Base-by-base conservation (phyloP, 257 asterid genomes). In the Echium plantagineum region DNA sequence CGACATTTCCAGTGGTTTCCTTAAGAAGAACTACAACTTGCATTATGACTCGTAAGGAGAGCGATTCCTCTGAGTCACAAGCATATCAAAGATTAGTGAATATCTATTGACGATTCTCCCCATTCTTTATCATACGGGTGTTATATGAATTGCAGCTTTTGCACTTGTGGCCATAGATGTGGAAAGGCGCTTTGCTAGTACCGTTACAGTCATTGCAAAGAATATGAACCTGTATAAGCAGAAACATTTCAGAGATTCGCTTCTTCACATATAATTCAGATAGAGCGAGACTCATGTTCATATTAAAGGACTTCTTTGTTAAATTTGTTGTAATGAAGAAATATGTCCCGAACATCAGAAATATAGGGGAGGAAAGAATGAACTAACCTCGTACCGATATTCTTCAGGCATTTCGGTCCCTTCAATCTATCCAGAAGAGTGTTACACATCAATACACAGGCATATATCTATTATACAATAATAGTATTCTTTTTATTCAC, bases 161-260 rank as follows among this genome's bases (percentile, higher is more conserved):
- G 73, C 98, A 82, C 78, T 85, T 91, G 88, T 87, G 93, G 32
- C 98, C 98, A 59, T 78, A 66, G 31, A 88, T 84, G 85, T 87
- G 96, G 67, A 91, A 91, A 53, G 19, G 26, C 56, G 91, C 66
- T 46, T 62, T 79, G 75, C 96, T 74, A 21, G 82, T 80, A 42
- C 65, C 66, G 74, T 91, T 88, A 78, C 98, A 91, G 68, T 88
- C 98, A 57, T 88, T 87, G 82, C 94, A 88, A 31, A 83, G 89
- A 55, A 82, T 81, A 21, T 81, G 66, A 16, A 91, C 98, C 98
- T 88, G 80, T 17, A 18, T 55, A 22, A 17, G 30, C n/a, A 47
- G 65, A 51, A 15, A 51, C 9, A n/a, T 42, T 53, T 9, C 3
- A 46, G 7, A 52, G 20, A 49, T 58, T 16, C n/a, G 4, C 7